Evolutionary conservation across 768 basidiomycete genomes (phyloP).

Genomic region (Sistotremastrum suecicum): DNA sequence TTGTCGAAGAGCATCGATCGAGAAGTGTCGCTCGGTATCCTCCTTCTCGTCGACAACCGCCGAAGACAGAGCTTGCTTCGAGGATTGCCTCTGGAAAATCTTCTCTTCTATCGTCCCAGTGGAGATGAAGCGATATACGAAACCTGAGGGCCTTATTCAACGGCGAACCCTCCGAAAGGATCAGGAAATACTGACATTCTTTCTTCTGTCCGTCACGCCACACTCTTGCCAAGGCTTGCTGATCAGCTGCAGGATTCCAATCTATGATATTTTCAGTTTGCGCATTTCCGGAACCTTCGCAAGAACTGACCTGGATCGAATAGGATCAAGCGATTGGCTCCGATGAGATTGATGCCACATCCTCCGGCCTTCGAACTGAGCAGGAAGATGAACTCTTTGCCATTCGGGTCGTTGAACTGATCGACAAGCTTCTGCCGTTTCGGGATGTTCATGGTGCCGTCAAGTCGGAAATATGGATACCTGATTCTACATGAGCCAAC

Average conservation of each 20-base stretch:
- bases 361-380: constrained; percentile 93
- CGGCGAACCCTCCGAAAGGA: background rate
- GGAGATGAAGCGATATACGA: constrained; percentile 96
- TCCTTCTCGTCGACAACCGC: constrained; percentile 98
- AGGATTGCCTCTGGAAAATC: constrained; percentile 95
- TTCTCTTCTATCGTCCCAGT: constrained; percentile 98
- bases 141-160: constrained; percentile 37
- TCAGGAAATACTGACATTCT: constrained; percentile 54
- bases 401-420: constrained; percentile 86
- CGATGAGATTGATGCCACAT: constrained; percentile 94
- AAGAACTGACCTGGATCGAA: constrained; percentile 74
- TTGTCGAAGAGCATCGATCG: constrained; percentile 73
- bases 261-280: constrained; percentile 29
- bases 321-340: constrained; percentile 87
- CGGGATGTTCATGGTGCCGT: constrained; percentile 83
- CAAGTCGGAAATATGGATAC: constrained; percentile 84
- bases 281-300: background rate
- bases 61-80: constrained; percentile 91
- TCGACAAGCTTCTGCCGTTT: constrained; percentile 95
- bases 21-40: constrained; percentile 91
- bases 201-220: constrained; percentile 99
- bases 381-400: constrained; percentile 89
- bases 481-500: constrained; percentile 24
- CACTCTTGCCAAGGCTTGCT: constrained; percentile 94
- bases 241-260: constrained; percentile 98